These are phyloP conservation scores for Epichloe festucae DNA, from an alignment of 2,329 filamentous ascomycete genomes.

Conservation along the genomic window DNA sequence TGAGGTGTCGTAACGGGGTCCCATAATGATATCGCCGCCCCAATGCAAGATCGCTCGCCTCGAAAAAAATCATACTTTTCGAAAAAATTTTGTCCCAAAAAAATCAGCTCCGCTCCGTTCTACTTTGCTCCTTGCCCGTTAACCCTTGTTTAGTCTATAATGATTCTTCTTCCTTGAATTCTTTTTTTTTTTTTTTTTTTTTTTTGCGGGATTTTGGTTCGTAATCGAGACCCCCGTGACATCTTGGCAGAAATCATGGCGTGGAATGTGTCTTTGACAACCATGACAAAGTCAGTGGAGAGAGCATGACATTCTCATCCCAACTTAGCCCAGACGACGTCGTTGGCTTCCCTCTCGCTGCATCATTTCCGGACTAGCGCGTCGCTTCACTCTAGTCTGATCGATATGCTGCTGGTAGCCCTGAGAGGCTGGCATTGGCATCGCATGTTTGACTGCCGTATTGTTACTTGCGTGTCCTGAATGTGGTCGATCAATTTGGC, in stretches of 20 bases:
- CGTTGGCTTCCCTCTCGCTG: conserved; percentile 33
- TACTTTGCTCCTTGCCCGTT: not conserved
- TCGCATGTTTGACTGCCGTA: conserved; percentile 24
- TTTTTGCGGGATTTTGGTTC: not conserved
- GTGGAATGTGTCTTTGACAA: not conserved
- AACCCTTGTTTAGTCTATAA: not conserved
- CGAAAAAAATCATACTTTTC: not conserved
- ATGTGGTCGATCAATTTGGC: conserved; percentile 28
- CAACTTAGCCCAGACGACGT: conserved; percentile 16
- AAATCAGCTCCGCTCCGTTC: not conserved
- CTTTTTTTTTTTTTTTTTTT: too few relatives aligned
- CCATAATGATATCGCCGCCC: conserved; percentile 1
- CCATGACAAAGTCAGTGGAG: not conserved
- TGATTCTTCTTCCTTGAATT: not conserved
- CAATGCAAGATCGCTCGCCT: conserved; percentile 6
- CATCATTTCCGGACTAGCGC: conserved; percentile 34
- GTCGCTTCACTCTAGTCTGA: conserved; percentile 34
- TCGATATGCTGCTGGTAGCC: conserved; percentile 24
- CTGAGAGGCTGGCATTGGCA: conserved; percentile 20
- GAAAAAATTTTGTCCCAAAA: not conserved
- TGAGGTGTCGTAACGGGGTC: not conserved
- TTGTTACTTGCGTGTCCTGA: conserved; percentile 9
- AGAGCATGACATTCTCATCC: not conserved
- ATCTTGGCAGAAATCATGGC: not conserved
- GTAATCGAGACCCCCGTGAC: not conserved